Conservation (phyloP, 345 rosid genomes). For the Barbarea vulgaris region DNA sequence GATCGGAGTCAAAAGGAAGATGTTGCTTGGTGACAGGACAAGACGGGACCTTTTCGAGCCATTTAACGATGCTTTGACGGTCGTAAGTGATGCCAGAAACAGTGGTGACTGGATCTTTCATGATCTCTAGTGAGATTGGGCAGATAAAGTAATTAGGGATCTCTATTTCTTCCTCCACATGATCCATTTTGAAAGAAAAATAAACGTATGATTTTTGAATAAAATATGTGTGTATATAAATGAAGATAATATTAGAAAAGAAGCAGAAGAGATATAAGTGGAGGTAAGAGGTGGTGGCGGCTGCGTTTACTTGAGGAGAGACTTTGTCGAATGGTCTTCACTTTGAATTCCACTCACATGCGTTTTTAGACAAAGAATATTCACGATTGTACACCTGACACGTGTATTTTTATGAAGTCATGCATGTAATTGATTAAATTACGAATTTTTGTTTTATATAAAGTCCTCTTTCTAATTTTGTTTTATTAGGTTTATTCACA, state of each 20-base stretch:
- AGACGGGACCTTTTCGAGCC: conserved; percentile 50
- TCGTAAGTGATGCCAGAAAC: conserved; percentile 87
- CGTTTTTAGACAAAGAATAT: conserved; percentile 9
- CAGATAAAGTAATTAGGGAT: conserved; percentile 71
- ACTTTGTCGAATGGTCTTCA: conserved; percentile 27
- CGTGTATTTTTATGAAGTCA: conserved; percentile 10
- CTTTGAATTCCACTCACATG: conserved; percentile 29
- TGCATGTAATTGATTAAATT: conserved; percentile 3
- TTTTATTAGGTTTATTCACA: background rate
- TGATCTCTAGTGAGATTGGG: conserved; percentile 81
- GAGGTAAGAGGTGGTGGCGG: conserved; percentile 38
- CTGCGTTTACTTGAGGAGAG: conserved; percentile 31
- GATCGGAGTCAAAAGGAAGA: conserved; percentile 55
- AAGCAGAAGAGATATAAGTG: background rate
- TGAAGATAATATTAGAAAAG: background rate
- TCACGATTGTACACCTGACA: background rate
- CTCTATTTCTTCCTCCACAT: conserved; percentile 54
- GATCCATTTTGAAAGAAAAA: conserved; percentile 16
- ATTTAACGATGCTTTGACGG: conserved; percentile 71
- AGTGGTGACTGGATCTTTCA: conserved; percentile 83
- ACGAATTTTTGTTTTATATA: background rate
- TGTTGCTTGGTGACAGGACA: conserved; percentile 77
- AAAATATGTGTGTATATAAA: conserved; percentile 15
- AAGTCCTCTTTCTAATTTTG: background rate
- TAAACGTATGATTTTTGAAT: background rate